Percentiles rank a stretch among this genome's conserved stretches.
These are phyloP conservation scores for Chlorella sorokiniana DNA, from an alignment of 139 green algal genomes.

Conservation along the genomic window DNA sequence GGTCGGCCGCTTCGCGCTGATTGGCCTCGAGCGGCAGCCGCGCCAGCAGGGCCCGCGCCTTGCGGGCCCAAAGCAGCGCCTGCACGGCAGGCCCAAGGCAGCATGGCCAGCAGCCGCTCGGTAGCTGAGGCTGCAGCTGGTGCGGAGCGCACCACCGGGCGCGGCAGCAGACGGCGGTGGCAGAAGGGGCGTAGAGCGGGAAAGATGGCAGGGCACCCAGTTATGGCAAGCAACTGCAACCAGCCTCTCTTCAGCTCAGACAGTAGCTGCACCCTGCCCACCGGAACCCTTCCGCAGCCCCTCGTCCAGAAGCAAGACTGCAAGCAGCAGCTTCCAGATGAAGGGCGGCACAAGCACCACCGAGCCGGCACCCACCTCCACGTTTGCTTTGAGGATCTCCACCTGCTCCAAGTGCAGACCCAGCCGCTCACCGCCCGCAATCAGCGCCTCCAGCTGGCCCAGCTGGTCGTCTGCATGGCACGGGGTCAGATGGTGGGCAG, in stretches of 20 bases:
- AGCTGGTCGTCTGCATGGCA: slow-evolving; percentile 40
- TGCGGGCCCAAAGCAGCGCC: slow-evolving; percentile 23
- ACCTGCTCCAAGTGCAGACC: slow-evolving; percentile 44
- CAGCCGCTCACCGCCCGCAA: slow-evolving; percentile 26
- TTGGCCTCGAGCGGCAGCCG: background rate
- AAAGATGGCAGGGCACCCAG: no score
- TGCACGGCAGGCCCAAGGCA: background rate
- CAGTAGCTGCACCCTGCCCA: no score
- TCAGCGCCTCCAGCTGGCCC: slow-evolving; percentile 31
- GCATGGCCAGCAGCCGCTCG: background rate
- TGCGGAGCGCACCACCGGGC: background rate
- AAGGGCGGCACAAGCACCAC: no score
- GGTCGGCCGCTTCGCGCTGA: background rate
- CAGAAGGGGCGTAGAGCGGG: no score
- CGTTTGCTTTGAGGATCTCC: slow-evolving; percentile 43
- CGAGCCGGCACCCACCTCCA: no score
- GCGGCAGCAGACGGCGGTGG: no score
- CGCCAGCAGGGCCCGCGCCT: slow-evolving; percentile 10
- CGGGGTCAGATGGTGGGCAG: background rate
- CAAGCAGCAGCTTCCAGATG: no score
- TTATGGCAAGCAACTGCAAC: no score
- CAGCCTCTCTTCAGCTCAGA: no score
- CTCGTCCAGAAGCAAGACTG: no score
- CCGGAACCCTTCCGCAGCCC: no score
- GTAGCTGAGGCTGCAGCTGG: background rate